Base-by-base conservation (phyloP, 2,329 filamentous ascomycete genomes). In the Akanthomyces muscarius region DNA sequence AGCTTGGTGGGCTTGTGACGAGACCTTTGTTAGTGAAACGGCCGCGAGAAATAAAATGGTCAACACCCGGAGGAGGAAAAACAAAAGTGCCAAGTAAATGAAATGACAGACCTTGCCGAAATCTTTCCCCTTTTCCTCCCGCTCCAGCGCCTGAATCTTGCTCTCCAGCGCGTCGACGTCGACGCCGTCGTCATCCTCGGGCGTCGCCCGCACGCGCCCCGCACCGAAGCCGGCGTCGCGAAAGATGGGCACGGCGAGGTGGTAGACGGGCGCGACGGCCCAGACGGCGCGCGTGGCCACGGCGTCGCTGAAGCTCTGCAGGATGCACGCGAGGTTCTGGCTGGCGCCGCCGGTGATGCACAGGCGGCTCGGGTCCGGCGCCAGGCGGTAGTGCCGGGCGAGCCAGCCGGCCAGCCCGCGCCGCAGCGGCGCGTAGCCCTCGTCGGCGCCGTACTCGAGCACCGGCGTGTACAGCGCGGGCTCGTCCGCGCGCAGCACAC, bases 281-380 rank as follows among this genome's bases (percentile, higher is more conserved):
- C 91, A 97, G 11, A 96, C 81, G 67, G 86, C 86, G 52, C 83
- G 80, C 1, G 93, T 97, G 70, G 87, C 89, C 2, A 80, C 75
- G 1, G 91, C 89, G 72, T 97, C 93, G 0, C 91, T 90, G 71
- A 89, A 97, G 36, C 89, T 89, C 73, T 89, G 86, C 56, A 97
- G 77, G 4, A 96, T 77, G 70, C 86, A 89, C 0, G 89, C 91
- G 2, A 96, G 74, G 71, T 88, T 92, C 79, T 96, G 92, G 67
- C 87, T 91, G 3, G 93, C 93, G 18, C 93, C 93, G 51, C 92
- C 92, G 0, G 90, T 91, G 72, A 97, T 88, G 71, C 88, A 90
- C 21, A 21, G 21, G 21, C 21, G 21, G 21, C 21, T 21, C 21
- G 21, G 21, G 21, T 21, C 21, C 21, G 21, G 21, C 21, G 21